Evolutionary conservation across 176 grass and related monocot species (phyloP).

Genomic region (Aegilops speltoides): DNA sequence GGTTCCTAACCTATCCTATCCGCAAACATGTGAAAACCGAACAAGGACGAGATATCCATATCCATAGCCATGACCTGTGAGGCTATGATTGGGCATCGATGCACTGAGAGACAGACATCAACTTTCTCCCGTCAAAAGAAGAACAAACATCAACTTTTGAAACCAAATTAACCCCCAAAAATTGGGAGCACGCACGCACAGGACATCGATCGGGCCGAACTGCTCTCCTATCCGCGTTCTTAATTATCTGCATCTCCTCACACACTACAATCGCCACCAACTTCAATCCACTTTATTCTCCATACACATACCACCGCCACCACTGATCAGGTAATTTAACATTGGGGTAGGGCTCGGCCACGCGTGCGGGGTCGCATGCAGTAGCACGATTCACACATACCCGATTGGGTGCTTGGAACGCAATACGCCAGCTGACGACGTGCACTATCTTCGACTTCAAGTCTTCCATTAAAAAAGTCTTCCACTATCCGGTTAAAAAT

Average conservation of each 20-base stretch:
- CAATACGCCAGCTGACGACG: too few species aligned
- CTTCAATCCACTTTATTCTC: slow-evolving; percentile 11
- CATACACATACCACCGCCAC: not conserved
- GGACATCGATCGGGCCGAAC: not conserved
- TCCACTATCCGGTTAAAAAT: too few species aligned
- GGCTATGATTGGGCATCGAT: not conserved
- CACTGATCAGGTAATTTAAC: not conserved
- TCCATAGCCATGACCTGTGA: not conserved
- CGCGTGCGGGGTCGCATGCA: too few species aligned
- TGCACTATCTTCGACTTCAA: too few species aligned
- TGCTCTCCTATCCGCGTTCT: not conserved
- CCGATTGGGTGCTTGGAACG: too few species aligned
- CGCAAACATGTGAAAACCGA: too few species aligned
- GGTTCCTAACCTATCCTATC: too few species aligned
- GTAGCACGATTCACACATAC: too few species aligned
- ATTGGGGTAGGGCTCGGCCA: too few species aligned
- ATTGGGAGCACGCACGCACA: too few species aligned
- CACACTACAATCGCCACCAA: not conserved
- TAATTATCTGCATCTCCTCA: not conserved
- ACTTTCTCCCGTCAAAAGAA: not conserved
- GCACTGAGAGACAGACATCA: not conserved
- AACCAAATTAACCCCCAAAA: not conserved
- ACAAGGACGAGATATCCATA: too few species aligned
- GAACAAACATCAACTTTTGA: not conserved
- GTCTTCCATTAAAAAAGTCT: too few species aligned